Evolutionary conservation across 306 rosid species (phyloP), one percentile per base, ranked within the genome.

Genomic region (Cucurbita argyrosperma): DNA sequence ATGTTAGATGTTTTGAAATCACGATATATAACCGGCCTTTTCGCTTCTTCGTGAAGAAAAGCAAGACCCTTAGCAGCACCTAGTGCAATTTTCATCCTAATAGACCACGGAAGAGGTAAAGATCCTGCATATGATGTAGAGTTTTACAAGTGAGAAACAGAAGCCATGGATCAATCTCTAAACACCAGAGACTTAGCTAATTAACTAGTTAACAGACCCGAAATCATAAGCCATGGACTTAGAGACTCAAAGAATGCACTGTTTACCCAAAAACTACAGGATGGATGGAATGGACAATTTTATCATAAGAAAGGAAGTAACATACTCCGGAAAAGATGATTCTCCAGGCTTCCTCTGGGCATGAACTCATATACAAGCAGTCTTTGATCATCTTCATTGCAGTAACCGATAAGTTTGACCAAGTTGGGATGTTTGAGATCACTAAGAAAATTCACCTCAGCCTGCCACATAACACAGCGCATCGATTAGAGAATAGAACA

Each of bases 301-400:
- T 52, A 38, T 15, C 19, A 37, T 39, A n/a, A 54, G 74, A 56
- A 74, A 14, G 19, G 49, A 67, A 75, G 70, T n/a, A 40, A 75
- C 97, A 19, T 87, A 93, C 98, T 93, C 83, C 98, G 81, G 80
- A 93, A 93, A 54, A 93, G 90, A 84, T 93, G 98, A 79, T 93
- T 93, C 84, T 93, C 98, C 79, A 93, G 77, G 89, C 98, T 93
- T 80, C 98, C 98, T 40, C 98, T 88, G 78, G 96, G 89, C 98
- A 93, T 93, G 88, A 93, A 93, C 81, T 93, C 97, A 61, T 93
- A 93, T 61, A 90, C 98, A 37, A 93, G 86, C 78, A 93, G 78
- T 80, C 98, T 86, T 80, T 93, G 98, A 83, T 93, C 88, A 76
- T 93, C 98, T 84, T 93, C 98, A 78, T 87, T 90, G 84, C 98